A percentile compares a stretch with the other conserved stretches of the same genome.
Evolutionary conservation across 2,329 filamentous ascomycete genomes (phyloP).

Genomic region (Fusarium marasasianum): DNA sequence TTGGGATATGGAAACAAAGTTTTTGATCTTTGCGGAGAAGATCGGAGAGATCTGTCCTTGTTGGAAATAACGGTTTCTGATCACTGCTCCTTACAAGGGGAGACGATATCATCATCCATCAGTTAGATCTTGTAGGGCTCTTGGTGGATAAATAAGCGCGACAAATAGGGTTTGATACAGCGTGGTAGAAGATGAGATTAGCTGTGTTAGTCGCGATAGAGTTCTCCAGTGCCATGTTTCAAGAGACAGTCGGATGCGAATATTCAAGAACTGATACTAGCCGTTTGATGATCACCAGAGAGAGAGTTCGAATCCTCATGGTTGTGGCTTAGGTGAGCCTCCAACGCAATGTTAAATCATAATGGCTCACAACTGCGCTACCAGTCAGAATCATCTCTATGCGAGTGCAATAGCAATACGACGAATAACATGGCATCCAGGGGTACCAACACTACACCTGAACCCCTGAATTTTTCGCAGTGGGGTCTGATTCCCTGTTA

Average conservation of each 20-base stretch:
- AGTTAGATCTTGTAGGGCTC: background rate
- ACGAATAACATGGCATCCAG: constrained; percentile 4
- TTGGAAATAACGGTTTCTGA: background rate
- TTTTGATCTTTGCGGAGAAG: constrained; percentile 6
- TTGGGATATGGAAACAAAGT: background rate
- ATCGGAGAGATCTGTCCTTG: background rate
- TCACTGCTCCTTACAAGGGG: background rate
- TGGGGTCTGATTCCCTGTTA: too few relatives aligned
- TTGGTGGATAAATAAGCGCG: background rate
- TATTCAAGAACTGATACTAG: background rate
- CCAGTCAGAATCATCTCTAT: background rate
- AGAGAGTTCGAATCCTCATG: background rate
- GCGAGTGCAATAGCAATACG: background rate
- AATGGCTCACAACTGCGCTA: background rate
- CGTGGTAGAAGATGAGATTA: background rate
- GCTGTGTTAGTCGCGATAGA: background rate
- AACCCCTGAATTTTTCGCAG: too few relatives aligned
- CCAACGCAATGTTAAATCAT: background rate
- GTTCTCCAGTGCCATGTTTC: background rate
- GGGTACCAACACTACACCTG: constrained; percentile 18
- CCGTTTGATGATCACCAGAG: background rate
- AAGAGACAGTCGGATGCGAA: background rate
- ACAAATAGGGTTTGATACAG: constrained; percentile 5
- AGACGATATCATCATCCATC: background rate
- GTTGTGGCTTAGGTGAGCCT: constrained; percentile 38